A percentile compares a stretch with the other conserved stretches of the same genome.
phyloP scores from a whole-genome alignment of 73 alveolate genomes.

The Paramecium pentaurelia region DNA sequence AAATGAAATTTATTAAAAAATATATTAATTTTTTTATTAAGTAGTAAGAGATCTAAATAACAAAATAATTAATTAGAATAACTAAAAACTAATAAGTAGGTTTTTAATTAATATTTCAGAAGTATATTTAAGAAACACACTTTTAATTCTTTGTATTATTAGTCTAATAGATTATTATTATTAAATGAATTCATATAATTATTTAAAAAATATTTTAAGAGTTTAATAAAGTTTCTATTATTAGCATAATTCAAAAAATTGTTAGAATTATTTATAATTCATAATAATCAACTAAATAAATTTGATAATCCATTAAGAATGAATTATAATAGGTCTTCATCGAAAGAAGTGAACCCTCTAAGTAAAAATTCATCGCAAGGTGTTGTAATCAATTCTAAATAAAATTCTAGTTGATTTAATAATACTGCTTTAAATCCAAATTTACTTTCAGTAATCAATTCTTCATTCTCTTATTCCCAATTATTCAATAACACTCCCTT shows the following conservation, averaged over 20 bases:
- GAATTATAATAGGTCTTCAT: background rate
- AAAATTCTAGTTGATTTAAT: background rate
- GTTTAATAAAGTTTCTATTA: no score
- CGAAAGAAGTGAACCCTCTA: background rate
- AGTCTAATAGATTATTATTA: no score
- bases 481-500: background rate
- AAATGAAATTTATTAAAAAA: no score
- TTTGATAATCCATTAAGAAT: background rate
- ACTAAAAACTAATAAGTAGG: no score
- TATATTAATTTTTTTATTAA: no score
- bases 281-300: background rate
- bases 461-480: background rate
- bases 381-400: background rate
- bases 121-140: no score
- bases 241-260: background rate
- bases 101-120: no score
- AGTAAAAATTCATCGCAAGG: background rate
- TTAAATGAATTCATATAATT: no score
- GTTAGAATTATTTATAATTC: background rate
- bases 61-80: no score
- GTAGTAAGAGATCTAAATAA: no score
- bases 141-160: no score
- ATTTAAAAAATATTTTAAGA: no score
- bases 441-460: background rate
- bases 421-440: background rate